Percentiles rank a stretch among this genome's conserved stretches.
Conservation (phyloP, 169 alveolate genomes). For the Babesia ovata region DNA sequence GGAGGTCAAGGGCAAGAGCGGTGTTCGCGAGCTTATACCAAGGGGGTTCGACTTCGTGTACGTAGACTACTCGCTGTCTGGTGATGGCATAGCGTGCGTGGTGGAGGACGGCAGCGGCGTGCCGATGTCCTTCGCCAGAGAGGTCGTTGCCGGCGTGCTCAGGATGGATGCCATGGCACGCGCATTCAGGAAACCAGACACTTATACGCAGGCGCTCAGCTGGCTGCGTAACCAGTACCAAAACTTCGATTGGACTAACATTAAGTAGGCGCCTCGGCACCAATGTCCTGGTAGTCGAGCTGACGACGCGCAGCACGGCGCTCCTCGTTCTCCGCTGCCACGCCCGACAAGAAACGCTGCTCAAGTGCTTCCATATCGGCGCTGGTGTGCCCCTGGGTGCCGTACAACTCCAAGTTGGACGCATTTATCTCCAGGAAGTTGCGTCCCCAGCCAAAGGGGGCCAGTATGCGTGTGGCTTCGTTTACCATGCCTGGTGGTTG, state of each 20-base stretch:
- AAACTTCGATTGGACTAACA: slow-evolving; percentile 52
- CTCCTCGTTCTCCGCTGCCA: slow-evolving; percentile 19
- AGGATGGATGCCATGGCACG: slow-evolving; percentile 49
- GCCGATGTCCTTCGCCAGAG: slow-evolving; percentile 25
- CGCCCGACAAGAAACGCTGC: slow-evolving; percentile 24
- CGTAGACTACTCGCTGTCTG: slow-evolving; percentile 60
- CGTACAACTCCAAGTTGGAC: slow-evolving; percentile 76
- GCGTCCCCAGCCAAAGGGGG: slow-evolving; percentile 87
- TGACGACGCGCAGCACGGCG: slow-evolving; percentile 19
- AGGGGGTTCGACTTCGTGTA: slow-evolving; percentile 66
- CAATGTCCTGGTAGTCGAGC: slow-evolving; percentile 56
- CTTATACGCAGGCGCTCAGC: slow-evolving; percentile 32
- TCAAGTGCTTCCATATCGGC: slow-evolving; percentile 56
- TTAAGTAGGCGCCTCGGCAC: slow-evolving; percentile 24
- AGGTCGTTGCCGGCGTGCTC: slow-evolving; percentile 55
- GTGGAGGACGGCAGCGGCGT: slow-evolving; percentile 48
- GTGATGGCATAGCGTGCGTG: slow-evolving; percentile 65
- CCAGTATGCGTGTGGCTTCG: slow-evolving; percentile 82
- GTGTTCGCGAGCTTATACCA: slow-evolving; percentile 62
- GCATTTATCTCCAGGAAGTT: slow-evolving; percentile 84
- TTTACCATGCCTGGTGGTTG: slow-evolving; percentile 45
- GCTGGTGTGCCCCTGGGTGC: slow-evolving; percentile 64
- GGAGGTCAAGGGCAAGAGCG: slow-evolving; percentile 51
- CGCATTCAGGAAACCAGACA: slow-evolving; percentile 40
- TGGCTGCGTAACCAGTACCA: slow-evolving; percentile 36